Conservation (phyloP, 106 monocot genomes). For the Amphibolis antarctica region DNA sequence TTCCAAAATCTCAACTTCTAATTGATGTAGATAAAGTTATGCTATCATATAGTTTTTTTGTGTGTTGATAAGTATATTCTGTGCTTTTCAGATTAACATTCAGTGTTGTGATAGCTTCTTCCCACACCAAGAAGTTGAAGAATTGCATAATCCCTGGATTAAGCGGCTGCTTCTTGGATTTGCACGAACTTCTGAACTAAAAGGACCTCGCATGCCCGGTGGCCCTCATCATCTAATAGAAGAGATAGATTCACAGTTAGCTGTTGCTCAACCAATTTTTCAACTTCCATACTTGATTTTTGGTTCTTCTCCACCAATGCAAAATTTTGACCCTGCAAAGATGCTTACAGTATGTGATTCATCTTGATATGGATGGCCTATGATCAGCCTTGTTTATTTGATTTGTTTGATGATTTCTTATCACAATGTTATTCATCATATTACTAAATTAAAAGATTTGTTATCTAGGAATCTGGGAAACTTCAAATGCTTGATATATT, state of each 20-base stretch:
- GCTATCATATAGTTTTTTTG: neutral
- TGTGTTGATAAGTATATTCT: neutral
- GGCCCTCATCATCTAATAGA: slow-evolving; percentile 61
- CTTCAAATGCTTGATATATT: slow-evolving; percentile 84
- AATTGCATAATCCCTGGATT: slow-evolving; percentile 80
- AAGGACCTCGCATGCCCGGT: slow-evolving; percentile 62
- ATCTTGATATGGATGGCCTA: neutral
- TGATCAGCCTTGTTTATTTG: neutral
- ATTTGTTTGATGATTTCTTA: neutral
- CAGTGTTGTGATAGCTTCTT: slow-evolving; percentile 68
- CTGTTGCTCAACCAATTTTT: slow-evolving; percentile 35
- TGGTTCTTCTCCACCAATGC: slow-evolving; percentile 88
- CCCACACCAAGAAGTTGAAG: slow-evolving; percentile 58
- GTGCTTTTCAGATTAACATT: slow-evolving; percentile 54
- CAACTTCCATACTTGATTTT: slow-evolving; percentile 70
- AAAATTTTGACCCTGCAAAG: slow-evolving; percentile 87
- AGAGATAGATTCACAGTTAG: slow-evolving; percentile 46
- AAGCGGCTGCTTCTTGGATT: slow-evolving; percentile 75
- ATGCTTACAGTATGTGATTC: slow-evolving; percentile 71
- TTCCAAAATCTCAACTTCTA: too few species aligned
- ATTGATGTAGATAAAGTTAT: too few species aligned
- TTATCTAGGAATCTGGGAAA: slow-evolving; percentile 83
- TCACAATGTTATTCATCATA: neutral
- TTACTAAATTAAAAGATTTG: slow-evolving; percentile 9
- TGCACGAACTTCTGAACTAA: slow-evolving; percentile 82